These are phyloP conservation scores for Talaromyces sp. DNA, from an alignment of 2,329 filamentous ascomycete genomes.

Conservation along the genomic window DNA sequence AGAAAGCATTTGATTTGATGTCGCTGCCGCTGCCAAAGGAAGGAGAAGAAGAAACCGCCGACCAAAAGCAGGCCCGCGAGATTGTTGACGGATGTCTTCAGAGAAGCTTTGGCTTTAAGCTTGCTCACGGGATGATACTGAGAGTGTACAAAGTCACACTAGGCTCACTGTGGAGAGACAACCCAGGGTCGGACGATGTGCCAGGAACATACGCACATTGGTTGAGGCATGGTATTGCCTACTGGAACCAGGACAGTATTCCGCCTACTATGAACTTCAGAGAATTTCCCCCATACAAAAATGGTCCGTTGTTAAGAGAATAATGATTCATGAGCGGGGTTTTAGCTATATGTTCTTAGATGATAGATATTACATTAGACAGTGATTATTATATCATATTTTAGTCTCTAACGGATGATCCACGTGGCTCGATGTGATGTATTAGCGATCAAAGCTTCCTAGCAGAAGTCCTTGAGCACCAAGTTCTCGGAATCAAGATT, in stretches of 20 bases:
- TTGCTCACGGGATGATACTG: slow-evolving; percentile 53
- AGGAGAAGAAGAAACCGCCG: slow-evolving; percentile 38
- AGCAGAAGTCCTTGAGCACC: no score
- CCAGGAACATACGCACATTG: slow-evolving; percentile 53
- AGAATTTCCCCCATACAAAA: slow-evolving; percentile 3
- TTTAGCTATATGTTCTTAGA: not conserved
- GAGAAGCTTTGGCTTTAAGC: slow-evolving; percentile 52
- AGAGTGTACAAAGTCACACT: slow-evolving; percentile 48
- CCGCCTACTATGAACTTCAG: slow-evolving; percentile 21
- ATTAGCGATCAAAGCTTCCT: no score
- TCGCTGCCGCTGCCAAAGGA: slow-evolving; percentile 36
- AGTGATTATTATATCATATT: not conserved
- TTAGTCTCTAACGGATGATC: not conserved
- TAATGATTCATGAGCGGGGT: not conserved
- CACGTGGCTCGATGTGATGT: no score
- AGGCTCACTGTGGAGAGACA: slow-evolving; percentile 50
- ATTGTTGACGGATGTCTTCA: slow-evolving; percentile 51
- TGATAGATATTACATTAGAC: no score
- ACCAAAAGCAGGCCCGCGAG: slow-evolving; percentile 46
- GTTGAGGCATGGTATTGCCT: slow-evolving; percentile 44
- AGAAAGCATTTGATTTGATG: slow-evolving; percentile 48
- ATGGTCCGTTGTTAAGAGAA: slow-evolving; percentile 4
- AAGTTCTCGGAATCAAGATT: no score
- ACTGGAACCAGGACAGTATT: slow-evolving; percentile 44
- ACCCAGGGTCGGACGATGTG: slow-evolving; percentile 47